Evolutionary conservation across 1,284 basidiomycete genomes (phyloP).

Genomic region (Malassezia sp.): DNA sequence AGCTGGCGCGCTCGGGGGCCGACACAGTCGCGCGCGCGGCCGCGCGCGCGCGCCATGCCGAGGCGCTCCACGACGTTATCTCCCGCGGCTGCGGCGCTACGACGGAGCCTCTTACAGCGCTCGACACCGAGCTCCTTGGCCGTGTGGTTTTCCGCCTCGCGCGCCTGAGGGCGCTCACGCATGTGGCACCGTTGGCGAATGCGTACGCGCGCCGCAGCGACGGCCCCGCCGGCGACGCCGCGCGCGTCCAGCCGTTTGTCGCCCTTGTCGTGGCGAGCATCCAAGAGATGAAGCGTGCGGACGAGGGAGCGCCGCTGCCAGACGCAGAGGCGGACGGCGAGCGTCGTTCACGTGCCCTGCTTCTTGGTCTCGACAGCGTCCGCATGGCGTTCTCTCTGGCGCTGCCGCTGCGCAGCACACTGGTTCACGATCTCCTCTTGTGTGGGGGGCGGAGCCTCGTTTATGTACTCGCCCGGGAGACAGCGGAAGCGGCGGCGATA

Average conservation of each 20-base stretch:
- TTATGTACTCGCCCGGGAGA: no score
- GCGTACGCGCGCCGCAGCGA: neutral
- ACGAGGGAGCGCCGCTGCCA: no score
- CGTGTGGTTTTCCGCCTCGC: constrained; percentile 13
- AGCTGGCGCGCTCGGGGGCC: no score
- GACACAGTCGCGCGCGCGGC: no score
- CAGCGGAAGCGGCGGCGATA: no score
- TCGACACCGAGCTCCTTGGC: constrained; percentile 10
- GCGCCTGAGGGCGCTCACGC: neutral
- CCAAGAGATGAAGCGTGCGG: neutral
- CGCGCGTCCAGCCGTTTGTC: constrained; percentile 6
- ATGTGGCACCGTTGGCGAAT: neutral
- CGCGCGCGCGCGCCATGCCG: neutral
- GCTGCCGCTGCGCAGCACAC: constrained; percentile 1
- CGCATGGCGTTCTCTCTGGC: neutral
- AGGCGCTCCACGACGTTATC: neutral
- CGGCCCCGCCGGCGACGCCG: neutral
- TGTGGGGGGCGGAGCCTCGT: no score
- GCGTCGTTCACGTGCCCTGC: neutral
- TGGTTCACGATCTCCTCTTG: constrained; percentile 6
- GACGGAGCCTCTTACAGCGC: neutral
- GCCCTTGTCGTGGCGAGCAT: constrained; percentile 1
- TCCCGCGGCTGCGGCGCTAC: neutral
- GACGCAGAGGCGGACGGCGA: neutral
- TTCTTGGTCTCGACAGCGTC: neutral